A percentile compares a stretch with the other conserved stretches of the same genome.
phyloP scores from a whole-genome alignment of 75 land plant genomes.

The Pseudotsuga menziesii region DNA sequence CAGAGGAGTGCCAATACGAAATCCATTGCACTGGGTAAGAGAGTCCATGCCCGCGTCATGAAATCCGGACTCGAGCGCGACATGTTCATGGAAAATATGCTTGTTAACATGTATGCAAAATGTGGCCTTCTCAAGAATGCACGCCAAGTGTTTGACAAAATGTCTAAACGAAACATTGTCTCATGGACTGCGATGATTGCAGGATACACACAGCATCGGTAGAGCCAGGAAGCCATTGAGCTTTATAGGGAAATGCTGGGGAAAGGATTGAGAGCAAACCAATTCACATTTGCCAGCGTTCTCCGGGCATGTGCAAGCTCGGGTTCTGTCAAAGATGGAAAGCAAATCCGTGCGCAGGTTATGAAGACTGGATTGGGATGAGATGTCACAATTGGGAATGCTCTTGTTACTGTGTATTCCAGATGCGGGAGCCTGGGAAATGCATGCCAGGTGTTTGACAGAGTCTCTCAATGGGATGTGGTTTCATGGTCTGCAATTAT shows the following conservation, averaged over 20 bases:
- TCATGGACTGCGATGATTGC: constrained; percentile 70
- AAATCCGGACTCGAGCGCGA: background rate
- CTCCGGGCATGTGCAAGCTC: constrained; percentile 55
- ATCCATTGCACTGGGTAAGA: constrained; percentile 10
- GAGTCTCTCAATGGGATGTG: constrained; percentile 34
- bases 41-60: constrained; percentile 32
- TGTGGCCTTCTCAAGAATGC: constrained; percentile 53
- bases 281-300: constrained; percentile 45
- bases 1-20: constrained; percentile 6
- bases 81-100: constrained; percentile 30
- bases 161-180: constrained; percentile 51
- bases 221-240: constrained; percentile 35
- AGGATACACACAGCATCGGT: constrained; percentile 42
- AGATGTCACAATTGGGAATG: constrained; percentile 59
- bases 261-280: constrained; percentile 34
- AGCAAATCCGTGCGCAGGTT: constrained; percentile 42
- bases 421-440: constrained; percentile 46
- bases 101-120: constrained; percentile 31
- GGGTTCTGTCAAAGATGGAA: constrained; percentile 31
- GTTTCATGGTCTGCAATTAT: constrained; percentile 76
- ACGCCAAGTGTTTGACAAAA: constrained; percentile 20
- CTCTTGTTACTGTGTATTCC: constrained; percentile 70
- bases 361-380: constrained; percentile 11
- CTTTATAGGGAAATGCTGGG: constrained; percentile 42
- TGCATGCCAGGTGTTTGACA: constrained; percentile 50